Conservation (phyloP, 257 asterid genomes). For the Penstemon davidsonii region DNA sequence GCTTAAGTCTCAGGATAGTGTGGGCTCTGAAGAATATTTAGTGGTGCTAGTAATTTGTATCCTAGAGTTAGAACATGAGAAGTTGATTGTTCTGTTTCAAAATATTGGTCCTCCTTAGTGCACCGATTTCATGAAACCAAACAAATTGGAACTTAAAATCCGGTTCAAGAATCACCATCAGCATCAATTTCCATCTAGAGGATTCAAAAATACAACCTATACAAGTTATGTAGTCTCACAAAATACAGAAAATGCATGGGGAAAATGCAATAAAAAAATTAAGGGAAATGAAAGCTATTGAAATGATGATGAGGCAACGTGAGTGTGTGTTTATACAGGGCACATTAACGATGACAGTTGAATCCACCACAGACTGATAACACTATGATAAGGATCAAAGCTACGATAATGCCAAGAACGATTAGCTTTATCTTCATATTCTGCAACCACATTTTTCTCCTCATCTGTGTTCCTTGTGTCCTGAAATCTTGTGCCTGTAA, state of each 20-base stretch:
- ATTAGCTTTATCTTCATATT: constrained; percentile 95
- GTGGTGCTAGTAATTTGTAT: too few species aligned
- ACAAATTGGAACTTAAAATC: too few species aligned
- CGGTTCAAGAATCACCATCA: too few species aligned
- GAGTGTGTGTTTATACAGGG: not conserved
- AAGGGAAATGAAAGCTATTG: constrained; percentile 31
- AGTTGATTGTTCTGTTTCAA: too few species aligned
- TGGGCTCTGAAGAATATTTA: too few species aligned
- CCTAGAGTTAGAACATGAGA: too few species aligned
- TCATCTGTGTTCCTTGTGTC: constrained; percentile 88
- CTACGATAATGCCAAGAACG: constrained; percentile 80
- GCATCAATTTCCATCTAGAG: constrained; percentile 30
- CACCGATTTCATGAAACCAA: too few species aligned
- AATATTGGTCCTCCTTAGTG: too few species aligned
- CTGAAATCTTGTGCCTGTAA: constrained; percentile 92
- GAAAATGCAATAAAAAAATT: constrained; percentile 28
- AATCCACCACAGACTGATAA: constrained; percentile 79
- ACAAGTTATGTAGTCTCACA: constrained; percentile 48
- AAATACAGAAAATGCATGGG: constrained; percentile 32
- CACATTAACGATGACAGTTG: constrained; percentile 44
- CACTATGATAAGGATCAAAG: constrained; percentile 86
- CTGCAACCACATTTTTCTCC: constrained; percentile 95
- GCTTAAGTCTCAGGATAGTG: too few species aligned
- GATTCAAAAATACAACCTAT: constrained; percentile 44
- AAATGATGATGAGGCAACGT: not conserved